Conservation (phyloP, 805 yeast genomes). For the Nakazawaea anatomiae region DNA sequence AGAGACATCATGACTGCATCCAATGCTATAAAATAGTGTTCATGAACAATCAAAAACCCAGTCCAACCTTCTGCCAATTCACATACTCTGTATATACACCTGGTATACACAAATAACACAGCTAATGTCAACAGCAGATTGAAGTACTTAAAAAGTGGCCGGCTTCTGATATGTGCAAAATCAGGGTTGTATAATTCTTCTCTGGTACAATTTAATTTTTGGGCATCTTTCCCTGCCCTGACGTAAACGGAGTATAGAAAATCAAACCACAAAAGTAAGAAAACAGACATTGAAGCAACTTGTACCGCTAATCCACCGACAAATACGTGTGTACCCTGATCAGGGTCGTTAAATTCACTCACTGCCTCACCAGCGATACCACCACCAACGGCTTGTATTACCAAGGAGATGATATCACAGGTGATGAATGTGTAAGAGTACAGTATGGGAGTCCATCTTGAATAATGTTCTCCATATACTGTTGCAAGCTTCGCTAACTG, state of each 20-base stretch:
- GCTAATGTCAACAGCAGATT: constrained; percentile 41
- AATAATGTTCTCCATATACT: constrained; percentile 50
- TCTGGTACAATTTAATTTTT: not conserved
- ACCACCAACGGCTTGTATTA: constrained; percentile 74
- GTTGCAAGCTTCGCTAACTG: constrained; percentile 62
- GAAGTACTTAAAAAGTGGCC: constrained; percentile 31
- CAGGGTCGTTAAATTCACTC: constrained; percentile 22
- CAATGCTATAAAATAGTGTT: constrained; percentile 49
- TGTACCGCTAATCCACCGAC: constrained; percentile 77
- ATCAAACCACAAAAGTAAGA: constrained; percentile 41
- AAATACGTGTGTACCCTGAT: constrained; percentile 60
- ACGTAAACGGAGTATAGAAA: constrained; percentile 37
- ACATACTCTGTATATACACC: constrained; percentile 68
- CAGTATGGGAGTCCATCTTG: constrained; percentile 47
- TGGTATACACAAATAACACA: constrained; percentile 47
- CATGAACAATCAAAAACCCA: constrained; percentile 59
- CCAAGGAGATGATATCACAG: constrained; percentile 59
- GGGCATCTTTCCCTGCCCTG: constrained; percentile 8
- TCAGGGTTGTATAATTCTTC: constrained; percentile 27
- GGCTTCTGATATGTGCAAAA: constrained; percentile 29
- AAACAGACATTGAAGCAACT: constrained; percentile 61
- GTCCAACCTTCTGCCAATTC: constrained; percentile 72
- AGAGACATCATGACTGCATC: constrained; percentile 60
- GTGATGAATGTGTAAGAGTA: constrained; percentile 60
- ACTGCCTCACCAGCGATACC: constrained; percentile 55